Evolutionary conservation across 805 yeast genomes (phyloP), one percentile per base, ranked within the genome.

Genomic region (Saturnispora ahearnii): DNA sequence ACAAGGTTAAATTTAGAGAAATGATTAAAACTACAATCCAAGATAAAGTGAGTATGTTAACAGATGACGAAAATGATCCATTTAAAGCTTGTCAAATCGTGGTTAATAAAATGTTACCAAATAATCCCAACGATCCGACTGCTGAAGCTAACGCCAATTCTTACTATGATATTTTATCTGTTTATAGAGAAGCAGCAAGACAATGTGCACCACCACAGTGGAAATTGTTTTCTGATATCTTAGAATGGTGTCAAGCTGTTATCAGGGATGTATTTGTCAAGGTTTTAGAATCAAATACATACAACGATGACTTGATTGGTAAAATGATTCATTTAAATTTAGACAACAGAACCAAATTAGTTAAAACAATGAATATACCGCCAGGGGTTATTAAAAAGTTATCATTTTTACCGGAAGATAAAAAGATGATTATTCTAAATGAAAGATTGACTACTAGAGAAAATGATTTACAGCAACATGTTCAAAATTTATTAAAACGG

Each of bases 301-400:
- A 96, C 1, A 86, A 90, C 15, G 93, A 96, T 2, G 75, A 77
- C 26, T 77, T 80, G 24, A 76, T 93, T 46, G 73, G 89, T 54
- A 77, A 77, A 41, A 78, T 90, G n/a, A 70, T 93, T 47, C 80
- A 85, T 32, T 87, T 81, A 62, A 95, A 89, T 58, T 77, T 82
- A 55, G 79, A 76, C 43, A 88, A 87, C 64, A 74, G 75, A 50
- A 68, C 68, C 2, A 73, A 74, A 4, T 68, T 84, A 67, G 70
- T 72, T 34, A 68, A 68, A 31, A 76, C 71, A 37, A 76, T 84
- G 52, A 74, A 75, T 0, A 56, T 82, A 31, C 58, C 69, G 3
- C 77, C 78, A 53, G 71, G 68, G 5, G 54, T 73, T 41, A 55
- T 73, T 53, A 69, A 75, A 54, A 67, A 82, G 58, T 70, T 84